Evolutionary conservation across 805 yeast species (phyloP).

Genomic region (Barnettozyma sucrosica): DNA sequence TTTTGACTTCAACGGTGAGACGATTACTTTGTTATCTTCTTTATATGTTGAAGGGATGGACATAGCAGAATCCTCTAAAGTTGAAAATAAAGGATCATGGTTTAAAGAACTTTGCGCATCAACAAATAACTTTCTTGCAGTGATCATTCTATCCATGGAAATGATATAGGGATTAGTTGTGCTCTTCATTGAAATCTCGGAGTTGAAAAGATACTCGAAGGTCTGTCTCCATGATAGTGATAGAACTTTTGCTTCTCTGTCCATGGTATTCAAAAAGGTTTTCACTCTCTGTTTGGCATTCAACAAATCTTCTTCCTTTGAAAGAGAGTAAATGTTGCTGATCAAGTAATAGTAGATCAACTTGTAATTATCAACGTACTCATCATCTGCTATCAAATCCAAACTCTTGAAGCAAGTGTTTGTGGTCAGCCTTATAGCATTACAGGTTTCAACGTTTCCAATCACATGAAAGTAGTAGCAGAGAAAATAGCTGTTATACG

Average conservation of each 20-base stretch:
- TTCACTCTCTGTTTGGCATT: constrained; percentile 13
- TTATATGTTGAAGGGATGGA: constrained; percentile 35
- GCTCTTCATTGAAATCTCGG: constrained; percentile 14
- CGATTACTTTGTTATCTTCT: neutral
- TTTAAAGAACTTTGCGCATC: constrained; percentile 29
- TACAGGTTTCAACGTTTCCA: constrained; percentile 14
- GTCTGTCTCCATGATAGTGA: constrained; percentile 18
- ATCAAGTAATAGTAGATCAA: constrained; percentile 21
- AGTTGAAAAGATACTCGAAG: constrained; percentile 21
- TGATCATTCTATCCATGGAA: constrained; percentile 27
- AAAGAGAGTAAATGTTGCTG: constrained; percentile 11
- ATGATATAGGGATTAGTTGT: constrained; percentile 18
- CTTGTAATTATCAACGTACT: constrained; percentile 19
- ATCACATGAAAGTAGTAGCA: constrained; percentile 15
- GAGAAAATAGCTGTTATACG: constrained; percentile 20
- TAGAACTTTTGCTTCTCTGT: constrained; percentile 16
- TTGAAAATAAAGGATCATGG: constrained; percentile 43
- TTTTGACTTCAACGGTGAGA: constrained; percentile 10
- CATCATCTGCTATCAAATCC: constrained; percentile 7
- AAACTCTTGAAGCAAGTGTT: constrained; percentile 15
- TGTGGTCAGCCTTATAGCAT: constrained; percentile 6
- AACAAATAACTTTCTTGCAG: constrained; percentile 26
- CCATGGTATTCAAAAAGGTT: constrained; percentile 16
- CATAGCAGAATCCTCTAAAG: constrained; percentile 44
- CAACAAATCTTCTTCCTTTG: neutral